These are phyloP conservation scores for Spatholobus suberectus DNA, from an alignment of 306 rosid species.

Conservation along the genomic window DNA sequence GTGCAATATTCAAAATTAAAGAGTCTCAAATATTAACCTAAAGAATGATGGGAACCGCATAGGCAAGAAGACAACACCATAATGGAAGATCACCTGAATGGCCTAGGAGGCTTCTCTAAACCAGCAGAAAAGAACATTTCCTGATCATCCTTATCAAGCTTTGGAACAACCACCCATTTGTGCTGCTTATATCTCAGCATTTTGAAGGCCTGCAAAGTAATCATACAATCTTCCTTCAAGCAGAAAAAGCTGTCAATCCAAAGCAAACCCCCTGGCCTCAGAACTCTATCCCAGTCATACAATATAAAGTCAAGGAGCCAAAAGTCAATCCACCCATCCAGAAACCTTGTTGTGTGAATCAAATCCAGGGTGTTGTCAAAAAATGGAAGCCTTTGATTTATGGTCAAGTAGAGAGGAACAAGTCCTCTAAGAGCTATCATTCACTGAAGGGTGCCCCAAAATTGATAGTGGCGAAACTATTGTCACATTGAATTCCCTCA, in stretches of 20 bases:
- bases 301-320: slow-evolving; percentile 72
- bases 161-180: slow-evolving; percentile 76
- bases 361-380: slow-evolving; percentile 75
- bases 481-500: slow-evolving; percentile 75
- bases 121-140: slow-evolving; percentile 84
- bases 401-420: slow-evolving; percentile 69
- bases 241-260: slow-evolving; percentile 88
- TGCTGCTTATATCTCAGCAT: slow-evolving; percentile 70
- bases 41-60: slow-evolving; percentile 6
- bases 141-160: slow-evolving; percentile 66
- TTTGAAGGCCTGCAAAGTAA: slow-evolving; percentile 61
- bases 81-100: slow-evolving; percentile 52
- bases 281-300: slow-evolving; percentile 80
- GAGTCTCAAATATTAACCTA: neutral
- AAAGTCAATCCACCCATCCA: slow-evolving; percentile 83
- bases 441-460: slow-evolving; percentile 83
- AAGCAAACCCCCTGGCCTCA: slow-evolving; percentile 81
- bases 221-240: slow-evolving; percentile 65
- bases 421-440: slow-evolving; percentile 81
- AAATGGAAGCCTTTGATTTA: slow-evolving; percentile 78
- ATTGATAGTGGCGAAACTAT: slow-evolving; percentile 70
- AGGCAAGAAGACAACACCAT: neutral
- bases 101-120: slow-evolving; percentile 75
- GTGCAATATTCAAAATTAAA: neutral
- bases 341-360: slow-evolving; percentile 82